Conservation (phyloP, 768 basidiomycete genomes). For the Pilatotrama ljubarskyi region DNA sequence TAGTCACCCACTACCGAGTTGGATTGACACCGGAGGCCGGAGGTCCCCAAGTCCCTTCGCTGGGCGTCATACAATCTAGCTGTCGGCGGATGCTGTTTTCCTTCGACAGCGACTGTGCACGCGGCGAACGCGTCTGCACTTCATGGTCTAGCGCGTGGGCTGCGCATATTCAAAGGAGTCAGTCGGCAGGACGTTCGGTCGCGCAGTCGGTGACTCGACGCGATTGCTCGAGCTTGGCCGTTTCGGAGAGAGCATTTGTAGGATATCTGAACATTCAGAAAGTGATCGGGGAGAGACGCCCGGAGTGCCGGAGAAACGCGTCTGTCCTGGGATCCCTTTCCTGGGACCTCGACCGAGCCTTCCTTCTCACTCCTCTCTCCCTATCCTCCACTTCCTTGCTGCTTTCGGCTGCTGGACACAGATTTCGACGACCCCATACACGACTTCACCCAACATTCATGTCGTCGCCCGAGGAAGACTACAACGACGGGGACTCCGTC, state of each 20-base stretch:
- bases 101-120: no score
- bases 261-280: background rate
- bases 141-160: background rate
- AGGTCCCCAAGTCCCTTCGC: no score
- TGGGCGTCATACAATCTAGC: no score
- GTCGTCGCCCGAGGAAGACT: slow-evolving; percentile 71
- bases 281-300: background rate
- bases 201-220: no score
- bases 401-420: background rate
- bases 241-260: background rate
- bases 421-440: background rate
- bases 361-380: background rate
- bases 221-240: no score
- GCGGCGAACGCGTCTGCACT: no score
- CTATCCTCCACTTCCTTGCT: background rate
- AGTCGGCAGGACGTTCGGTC: no score
- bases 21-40: no score
- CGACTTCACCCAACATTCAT: slow-evolving; percentile 29
- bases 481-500: slow-evolving; percentile 44
- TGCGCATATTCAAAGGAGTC: background rate
- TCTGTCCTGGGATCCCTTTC: background rate
- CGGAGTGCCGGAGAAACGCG: slow-evolving; percentile 4
- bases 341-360: background rate
- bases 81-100: no score
- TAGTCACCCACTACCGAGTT: no score